A percentile compares a stretch with the other conserved stretches of the same genome.
Evolutionary conservation across 2,329 filamentous ascomycete species (phyloP).

Genomic region (Fusarium fujikuroi): DNA sequence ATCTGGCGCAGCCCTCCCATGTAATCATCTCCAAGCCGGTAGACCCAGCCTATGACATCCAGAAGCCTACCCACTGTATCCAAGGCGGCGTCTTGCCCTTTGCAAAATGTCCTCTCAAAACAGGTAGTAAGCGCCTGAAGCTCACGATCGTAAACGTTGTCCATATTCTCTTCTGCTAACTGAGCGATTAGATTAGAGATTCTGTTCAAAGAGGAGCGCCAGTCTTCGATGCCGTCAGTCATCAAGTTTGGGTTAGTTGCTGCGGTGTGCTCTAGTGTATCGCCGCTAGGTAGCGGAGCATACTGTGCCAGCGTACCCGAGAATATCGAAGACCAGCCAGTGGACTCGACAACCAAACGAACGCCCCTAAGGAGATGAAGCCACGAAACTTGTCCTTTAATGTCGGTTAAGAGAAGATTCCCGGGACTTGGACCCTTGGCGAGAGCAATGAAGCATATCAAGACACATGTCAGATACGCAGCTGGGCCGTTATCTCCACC

Average conservation of each 20-base stretch:
- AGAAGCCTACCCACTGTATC: neutral
- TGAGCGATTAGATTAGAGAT: neutral
- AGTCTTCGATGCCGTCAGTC: neutral
- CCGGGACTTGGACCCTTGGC: neutral
- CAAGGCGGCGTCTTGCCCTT: neutral
- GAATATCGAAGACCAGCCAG: neutral
- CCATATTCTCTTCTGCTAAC: neutral
- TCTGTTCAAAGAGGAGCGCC: neutral
- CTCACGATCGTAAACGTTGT: neutral
- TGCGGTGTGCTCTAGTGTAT: fast-evolving
- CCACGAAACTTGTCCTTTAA: neutral
- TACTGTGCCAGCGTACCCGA: neutral
- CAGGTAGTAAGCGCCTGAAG: neutral
- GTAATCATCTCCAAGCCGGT: neutral
- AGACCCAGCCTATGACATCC: neutral
- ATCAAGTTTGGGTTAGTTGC: neutral
- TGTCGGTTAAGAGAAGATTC: neutral
- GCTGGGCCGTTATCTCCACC: neutral
- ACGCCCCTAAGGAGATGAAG: neutral
- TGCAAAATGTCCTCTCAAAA: neutral
- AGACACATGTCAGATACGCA: neutral
- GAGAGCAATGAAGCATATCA: neutral
- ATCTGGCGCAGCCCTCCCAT: neutral
- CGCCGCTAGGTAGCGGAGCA: neutral
- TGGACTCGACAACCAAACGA: neutral